phyloP scores from a whole-genome alignment of 768 basidiomycete genomes.

The Wakefieldia striispora region DNA sequence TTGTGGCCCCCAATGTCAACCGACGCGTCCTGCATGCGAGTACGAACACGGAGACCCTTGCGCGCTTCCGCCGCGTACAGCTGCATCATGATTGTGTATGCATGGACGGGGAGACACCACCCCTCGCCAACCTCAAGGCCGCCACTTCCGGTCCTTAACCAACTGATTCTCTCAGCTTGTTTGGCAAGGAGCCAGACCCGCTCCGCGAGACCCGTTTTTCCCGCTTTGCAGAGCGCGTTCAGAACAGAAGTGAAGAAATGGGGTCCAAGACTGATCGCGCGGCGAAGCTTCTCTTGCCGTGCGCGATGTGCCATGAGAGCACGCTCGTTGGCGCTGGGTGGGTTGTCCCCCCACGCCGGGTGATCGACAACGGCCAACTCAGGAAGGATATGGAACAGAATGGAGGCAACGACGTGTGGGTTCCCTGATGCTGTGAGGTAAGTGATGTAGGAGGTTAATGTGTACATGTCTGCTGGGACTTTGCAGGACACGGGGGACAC shows the following conservation, averaged over 20 bases:
- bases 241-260: conserved; percentile 57
- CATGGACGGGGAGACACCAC: conserved; percentile 65
- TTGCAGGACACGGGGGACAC: conserved; percentile 14
- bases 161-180: conserved; percentile 57
- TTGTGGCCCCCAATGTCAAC: conserved; percentile 4
- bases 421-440: conserved; percentile 51
- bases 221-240: conserved; percentile 56
- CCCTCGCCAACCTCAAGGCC: conserved; percentile 34
- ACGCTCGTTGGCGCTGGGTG: conserved; percentile 26
- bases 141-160: conserved; percentile 28
- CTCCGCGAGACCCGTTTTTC: conserved; percentile 53
- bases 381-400: conserved; percentile 59
- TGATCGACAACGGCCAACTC: conserved; percentile 42
- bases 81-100: conserved; percentile 73
- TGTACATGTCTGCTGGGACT: conserved; percentile 40
- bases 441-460: conserved; percentile 51
- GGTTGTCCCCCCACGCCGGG: conserved; percentile 35
- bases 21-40: conserved; percentile 3
- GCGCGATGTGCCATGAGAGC: conserved; percentile 22
- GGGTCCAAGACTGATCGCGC: conserved; percentile 55
- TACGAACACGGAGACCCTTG: conserved; percentile 19
- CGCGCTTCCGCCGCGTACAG: conserved; percentile 51
- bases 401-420: conserved; percentile 40
- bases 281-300: conserved; percentile 34
- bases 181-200: conserved; percentile 63